A percentile compares a stretch with the other conserved stretches of the same genome.
These are phyloP conservation scores for Pyrenochaeta sp. DNA, from an alignment of 2,329 filamentous ascomycete genomes.

Conservation along the genomic window DNA sequence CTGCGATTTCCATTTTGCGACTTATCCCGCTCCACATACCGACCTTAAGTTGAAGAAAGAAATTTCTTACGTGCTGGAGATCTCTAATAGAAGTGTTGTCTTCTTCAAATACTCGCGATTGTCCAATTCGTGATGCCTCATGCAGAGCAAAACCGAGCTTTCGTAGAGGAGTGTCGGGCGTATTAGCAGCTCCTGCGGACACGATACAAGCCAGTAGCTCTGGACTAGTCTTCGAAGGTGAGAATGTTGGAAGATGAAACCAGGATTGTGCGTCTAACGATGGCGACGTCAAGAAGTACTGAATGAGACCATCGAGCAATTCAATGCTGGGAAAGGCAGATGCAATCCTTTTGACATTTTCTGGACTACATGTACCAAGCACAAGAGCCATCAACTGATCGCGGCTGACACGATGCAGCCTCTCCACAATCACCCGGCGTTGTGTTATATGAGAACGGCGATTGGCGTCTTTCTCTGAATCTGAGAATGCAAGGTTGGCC, in stretches of 20 bases:
- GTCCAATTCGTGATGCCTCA: constrained; percentile 56
- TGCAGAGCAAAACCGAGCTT: constrained; percentile 67
- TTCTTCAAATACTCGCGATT: constrained; percentile 55
- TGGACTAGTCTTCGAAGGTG: constrained; percentile 63
- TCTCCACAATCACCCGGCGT: constrained; percentile 53
- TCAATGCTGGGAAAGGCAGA: constrained; percentile 70
- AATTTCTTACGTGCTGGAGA: constrained; percentile 61
- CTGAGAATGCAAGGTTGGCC: constrained; percentile 51
- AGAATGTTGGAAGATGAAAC: constrained; percentile 69
- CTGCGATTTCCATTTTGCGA: constrained; percentile 67
- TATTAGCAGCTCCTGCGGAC: constrained; percentile 67
- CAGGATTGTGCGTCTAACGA: constrained; percentile 66
- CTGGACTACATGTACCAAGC: constrained; percentile 64
- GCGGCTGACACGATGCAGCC: constrained; percentile 51
- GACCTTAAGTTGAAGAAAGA: constrained; percentile 60
- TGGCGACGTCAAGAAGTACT: constrained; percentile 67
- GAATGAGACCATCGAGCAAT: constrained; percentile 67
- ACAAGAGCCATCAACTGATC: constrained; percentile 73
- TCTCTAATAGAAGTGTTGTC: constrained; percentile 62
- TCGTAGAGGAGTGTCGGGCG: constrained; percentile 64
- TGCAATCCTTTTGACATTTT: constrained; percentile 61
- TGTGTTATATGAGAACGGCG: constrained; percentile 44
- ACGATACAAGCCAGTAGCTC: constrained; percentile 69
- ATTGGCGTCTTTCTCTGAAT: constrained; percentile 39
- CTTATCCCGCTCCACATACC: constrained; percentile 68